Base-by-base conservation (phyloP, 2,329 filamentous ascomycete genomes). In the Phaeosphaeria sp. region DNA sequence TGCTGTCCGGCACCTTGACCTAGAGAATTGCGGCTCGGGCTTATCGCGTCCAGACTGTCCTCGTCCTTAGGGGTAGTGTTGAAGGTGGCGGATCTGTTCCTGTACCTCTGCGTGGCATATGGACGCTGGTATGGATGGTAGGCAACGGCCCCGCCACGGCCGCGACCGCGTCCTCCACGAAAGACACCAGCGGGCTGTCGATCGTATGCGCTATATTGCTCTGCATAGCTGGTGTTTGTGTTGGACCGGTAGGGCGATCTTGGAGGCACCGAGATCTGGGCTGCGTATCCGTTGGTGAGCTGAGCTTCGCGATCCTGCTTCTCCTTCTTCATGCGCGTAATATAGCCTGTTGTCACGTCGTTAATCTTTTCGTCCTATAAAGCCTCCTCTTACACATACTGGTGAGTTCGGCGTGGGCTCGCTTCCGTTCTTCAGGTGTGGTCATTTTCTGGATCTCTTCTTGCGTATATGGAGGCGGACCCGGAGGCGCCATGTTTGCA, bases 371-470 rank as follows among this genome's bases (percentile, higher is more conserved):
- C 48, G 33, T 21, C 18, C 17, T 22, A 21, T 36, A 2, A n/a
- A 21, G 20, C 42, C 51, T 57, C 51, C 50, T 64, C 43, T 63
- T 60, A 41, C 56, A 68, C 69, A 25, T 70, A 72, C 71, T 72
- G 47, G 55, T 62, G n/a, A 71, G 51, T 52, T 70, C 69, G 42
- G 71, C 69, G 44, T 54, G 54, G 7, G 71, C 71, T 50, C 64
- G 62, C 47, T 65, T 46, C 27, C 57, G 53, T 41, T 67, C 67
- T 33, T 62, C 57, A 10, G 60, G 59, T 11, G 64, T 66, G 43
- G 62, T 64, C 50, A 73, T 67, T 13, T 64, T 60, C n/a, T 56
- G 56, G 46, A 73, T 65, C 46, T 70, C 65, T 41, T 69, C 67
- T 17, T 53, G 53, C 1, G 68, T 68, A 23, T 73, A 72, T 23